Base-by-base conservation (phyloP, 2,329 filamentous ascomycete genomes). In the Sporothrix curviconia region DNA sequence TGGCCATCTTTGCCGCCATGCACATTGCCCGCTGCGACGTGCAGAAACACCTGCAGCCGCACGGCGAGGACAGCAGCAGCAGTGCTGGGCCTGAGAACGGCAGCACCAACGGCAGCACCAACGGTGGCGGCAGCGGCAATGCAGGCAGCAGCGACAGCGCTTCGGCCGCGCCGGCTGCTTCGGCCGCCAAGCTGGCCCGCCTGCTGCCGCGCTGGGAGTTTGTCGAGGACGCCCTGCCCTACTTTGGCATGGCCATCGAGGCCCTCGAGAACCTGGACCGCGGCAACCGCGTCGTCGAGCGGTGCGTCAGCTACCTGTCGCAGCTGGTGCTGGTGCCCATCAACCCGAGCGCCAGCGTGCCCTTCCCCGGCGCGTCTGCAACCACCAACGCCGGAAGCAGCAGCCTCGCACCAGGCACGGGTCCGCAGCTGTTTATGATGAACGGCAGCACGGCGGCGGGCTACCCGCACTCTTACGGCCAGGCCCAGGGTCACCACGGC, bases 181-280 rank as follows among this genome's bases (percentile, higher is more conserved):
- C 12, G 17, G 44, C 24, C 15, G 19, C 32, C 12, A 42, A 7
- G 25, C 34, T 42, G 3, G 28, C 9, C 28, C 5, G 44, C 9
- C 54, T 30, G 2, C 53, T 30, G 5, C 34, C 47, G 8, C 44
- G 49, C n/a, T 57, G 40, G 53, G 42, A 54, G 7, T 49, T 49
- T 37, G 42, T 52, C 42, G 46, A 49, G 34, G 28, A 15, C 22
- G 55, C 55, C 1, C 19, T 57, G 15, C 58, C 54, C 14, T 57
- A 39, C 28, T 52, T 60, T 36, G 28, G 32, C 42, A 60, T 54
- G 58, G 58, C 58, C 30, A 57, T 57, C 24, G 55, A 55, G 30
- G 55, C 58, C 6, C 50, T 60, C 30, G 49, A 46, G 30, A 30
- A 32, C 6, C 44, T 60, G 8, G 58, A 60, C 24, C 25, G 42